Base-by-base conservation (phyloP, 306 rosid species). In the Trifolium repens region DNA sequence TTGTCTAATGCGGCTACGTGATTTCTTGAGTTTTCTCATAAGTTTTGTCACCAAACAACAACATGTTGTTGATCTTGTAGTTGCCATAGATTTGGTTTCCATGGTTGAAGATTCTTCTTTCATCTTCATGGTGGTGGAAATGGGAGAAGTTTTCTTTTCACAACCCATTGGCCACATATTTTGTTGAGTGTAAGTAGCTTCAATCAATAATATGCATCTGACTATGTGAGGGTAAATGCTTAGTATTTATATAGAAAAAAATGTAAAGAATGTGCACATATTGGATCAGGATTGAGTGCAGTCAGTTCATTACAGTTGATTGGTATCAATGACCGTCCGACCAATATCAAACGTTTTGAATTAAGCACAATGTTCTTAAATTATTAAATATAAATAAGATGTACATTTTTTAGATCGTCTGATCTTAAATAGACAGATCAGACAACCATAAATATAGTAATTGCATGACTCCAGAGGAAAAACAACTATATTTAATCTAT, bases 161-260 rank as follows among this genome's bases (percentile, higher is more conserved):
- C 88, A 84, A 69, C 78, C 71, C 14, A 83, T 74, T 58, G 79
- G 84, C 88, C 91, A 85, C 83, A 88, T 88, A 17, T 77, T 71
- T 46, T 67, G 37, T 34, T 61, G 44, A 11, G 5, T 60, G 43
- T 27, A 27, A 30, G 42, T 14, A 3, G 22, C 12, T 61, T 61
- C 67, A 30, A 30, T 13, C 2, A 60, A 30, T 60, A 15, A 5
- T 39, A 10, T 12, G 15, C n/a, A 13, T 46, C 16, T 13, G 52
- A 46, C 46, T 42, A 42, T 59, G 40, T 12, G 40, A 27, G n/a
- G 44, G 44, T n/a, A 35, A 35, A 15, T 34, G 8, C 1, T 15
- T 32, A 27, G 60, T 70, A 50, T 70, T n/a, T 70, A 50, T 70
- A 70, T 70, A 34, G 0, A 12, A 66, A 32, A n/a, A 49, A 2